phyloP scores from a whole-genome alignment of 2,329 filamentous ascomycete species.

The Arthrocladium fulminans region DNA sequence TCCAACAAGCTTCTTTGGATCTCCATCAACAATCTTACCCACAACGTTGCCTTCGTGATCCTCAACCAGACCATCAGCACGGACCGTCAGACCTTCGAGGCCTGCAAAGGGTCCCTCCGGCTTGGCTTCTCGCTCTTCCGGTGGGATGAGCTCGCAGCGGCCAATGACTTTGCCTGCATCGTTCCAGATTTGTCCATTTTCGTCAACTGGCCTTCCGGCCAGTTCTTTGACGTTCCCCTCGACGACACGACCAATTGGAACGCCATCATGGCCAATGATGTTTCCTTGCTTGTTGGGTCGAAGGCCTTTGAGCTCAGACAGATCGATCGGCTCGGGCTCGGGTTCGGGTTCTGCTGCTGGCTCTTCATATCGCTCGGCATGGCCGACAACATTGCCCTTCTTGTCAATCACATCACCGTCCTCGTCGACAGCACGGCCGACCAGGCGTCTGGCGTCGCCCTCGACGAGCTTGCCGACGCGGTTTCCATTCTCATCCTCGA shows the following conservation, averaged over 20 bases:
- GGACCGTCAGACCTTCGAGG: slow-evolving; percentile 47
- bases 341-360: slow-evolving; percentile 41
- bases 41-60: slow-evolving; percentile 71
- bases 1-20: slow-evolving; percentile 63
- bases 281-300: slow-evolving; percentile 51
- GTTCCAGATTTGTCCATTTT: slow-evolving; percentile 48
- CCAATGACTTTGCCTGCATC: slow-evolving; percentile 49
- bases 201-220: slow-evolving; percentile 47
- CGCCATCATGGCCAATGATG: slow-evolving; percentile 45
- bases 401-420: slow-evolving; percentile 56
- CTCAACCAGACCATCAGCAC: slow-evolving; percentile 54
- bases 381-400: slow-evolving; percentile 53
- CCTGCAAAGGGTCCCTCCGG: slow-evolving; percentile 52
- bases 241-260: slow-evolving; percentile 48
- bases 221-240: slow-evolving; percentile 50
- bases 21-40: slow-evolving; percentile 61
- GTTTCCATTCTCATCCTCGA: slow-evolving; percentile 41
- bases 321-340: slow-evolving; percentile 37
- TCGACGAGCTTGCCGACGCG: slow-evolving; percentile 46
- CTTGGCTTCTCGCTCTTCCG: slow-evolving; percentile 47
- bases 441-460: slow-evolving; percentile 51
- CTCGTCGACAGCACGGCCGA: slow-evolving; percentile 52
- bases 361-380: slow-evolving; percentile 45
- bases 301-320: slow-evolving; percentile 46
- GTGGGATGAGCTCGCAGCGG: slow-evolving; percentile 49